Conservation (phyloP, 768 basidiomycete genomes). For the Pleurotus platypus region DNA sequence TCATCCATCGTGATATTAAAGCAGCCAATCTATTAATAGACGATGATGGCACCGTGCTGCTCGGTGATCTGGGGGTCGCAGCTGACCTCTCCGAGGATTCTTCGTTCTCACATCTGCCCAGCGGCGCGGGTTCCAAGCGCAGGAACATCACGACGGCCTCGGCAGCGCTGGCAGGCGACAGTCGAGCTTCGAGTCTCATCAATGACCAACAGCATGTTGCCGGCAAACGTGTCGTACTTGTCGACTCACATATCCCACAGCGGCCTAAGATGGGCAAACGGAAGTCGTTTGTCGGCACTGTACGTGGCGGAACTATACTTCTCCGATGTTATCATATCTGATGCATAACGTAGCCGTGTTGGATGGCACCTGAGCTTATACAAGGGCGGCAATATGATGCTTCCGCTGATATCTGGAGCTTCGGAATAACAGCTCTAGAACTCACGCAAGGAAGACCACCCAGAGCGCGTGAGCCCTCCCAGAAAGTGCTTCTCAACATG, state of each 20-base stretch:
- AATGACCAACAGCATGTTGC: constrained; percentile 11
- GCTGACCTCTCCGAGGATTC: constrained; percentile 73
- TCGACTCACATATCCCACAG: constrained; percentile 25
- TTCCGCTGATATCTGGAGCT: constrained; percentile 93
- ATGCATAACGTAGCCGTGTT: constrained; percentile 59
- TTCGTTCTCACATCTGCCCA: constrained; percentile 17
- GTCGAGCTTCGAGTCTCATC: constrained; percentile 17
- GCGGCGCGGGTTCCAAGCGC: constrained; percentile 14
- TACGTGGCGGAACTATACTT: constrained; percentile 24
- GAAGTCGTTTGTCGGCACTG: constrained; percentile 91
- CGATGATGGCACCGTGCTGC: constrained; percentile 83
- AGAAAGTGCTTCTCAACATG: constrained; percentile 75
- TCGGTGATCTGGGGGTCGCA: constrained; percentile 92
- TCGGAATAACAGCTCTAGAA: constrained; percentile 93
- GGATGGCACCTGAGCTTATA: constrained; percentile 97
- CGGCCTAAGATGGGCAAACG: constrained; percentile 67
- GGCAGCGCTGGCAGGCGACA: constrained; percentile 19
- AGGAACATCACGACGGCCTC: constrained; percentile 25
- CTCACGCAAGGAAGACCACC: constrained; percentile 86
- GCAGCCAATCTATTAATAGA: constrained; percentile 92
- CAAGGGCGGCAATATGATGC: constrained; percentile 81
- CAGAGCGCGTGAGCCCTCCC: constrained; percentile 70
- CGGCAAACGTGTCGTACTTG: constrained; percentile 29
- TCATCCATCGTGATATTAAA: constrained; percentile 93
- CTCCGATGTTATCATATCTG: background rate